phyloP scores from a whole-genome alignment of 2,329 filamentous ascomycete genomes.

The Cadophora sp. region DNA sequence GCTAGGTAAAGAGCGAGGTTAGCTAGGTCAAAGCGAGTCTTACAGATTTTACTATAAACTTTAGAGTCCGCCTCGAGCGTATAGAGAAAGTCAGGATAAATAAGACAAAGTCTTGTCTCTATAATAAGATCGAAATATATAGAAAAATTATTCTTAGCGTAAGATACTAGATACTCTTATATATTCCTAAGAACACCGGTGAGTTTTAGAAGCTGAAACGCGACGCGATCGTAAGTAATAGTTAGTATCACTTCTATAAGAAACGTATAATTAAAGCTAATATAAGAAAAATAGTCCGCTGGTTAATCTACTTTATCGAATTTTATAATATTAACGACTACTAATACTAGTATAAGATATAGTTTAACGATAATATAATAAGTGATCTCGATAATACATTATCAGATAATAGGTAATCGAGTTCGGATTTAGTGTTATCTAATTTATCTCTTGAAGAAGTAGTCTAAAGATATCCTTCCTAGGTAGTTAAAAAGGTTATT shows the following conservation, averaged over 20 bases:
- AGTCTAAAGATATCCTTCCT: slow-evolving; percentile 1
- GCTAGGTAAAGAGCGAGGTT: not conserved
- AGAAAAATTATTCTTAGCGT: too few relatives aligned
- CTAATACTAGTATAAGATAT: not conserved
- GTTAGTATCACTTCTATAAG: not conserved
- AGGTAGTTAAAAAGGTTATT: not conserved
- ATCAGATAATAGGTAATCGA: not conserved
- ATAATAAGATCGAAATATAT: too few relatives aligned
- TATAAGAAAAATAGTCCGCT: not conserved
- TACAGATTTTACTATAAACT: too few relatives aligned
- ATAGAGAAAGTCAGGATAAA: too few relatives aligned
- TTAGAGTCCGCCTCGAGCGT: too few relatives aligned
- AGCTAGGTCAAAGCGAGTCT: too few relatives aligned
- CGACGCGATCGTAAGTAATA: not conserved
- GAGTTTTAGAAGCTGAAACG: not conserved
- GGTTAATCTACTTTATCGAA: not conserved
- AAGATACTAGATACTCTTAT: not conserved
- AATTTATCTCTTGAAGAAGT: slow-evolving; percentile 3
- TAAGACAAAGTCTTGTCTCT: too few relatives aligned
- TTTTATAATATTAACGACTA: not conserved
- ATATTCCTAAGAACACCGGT: not conserved
- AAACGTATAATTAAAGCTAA: not conserved
- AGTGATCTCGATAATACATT: not conserved
- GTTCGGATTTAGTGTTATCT: not conserved
- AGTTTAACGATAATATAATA: not conserved